Evolutionary conservation across 2,329 filamentous ascomycete genomes (phyloP).

Genomic region (Sarocladiaceae sp.): DNA sequence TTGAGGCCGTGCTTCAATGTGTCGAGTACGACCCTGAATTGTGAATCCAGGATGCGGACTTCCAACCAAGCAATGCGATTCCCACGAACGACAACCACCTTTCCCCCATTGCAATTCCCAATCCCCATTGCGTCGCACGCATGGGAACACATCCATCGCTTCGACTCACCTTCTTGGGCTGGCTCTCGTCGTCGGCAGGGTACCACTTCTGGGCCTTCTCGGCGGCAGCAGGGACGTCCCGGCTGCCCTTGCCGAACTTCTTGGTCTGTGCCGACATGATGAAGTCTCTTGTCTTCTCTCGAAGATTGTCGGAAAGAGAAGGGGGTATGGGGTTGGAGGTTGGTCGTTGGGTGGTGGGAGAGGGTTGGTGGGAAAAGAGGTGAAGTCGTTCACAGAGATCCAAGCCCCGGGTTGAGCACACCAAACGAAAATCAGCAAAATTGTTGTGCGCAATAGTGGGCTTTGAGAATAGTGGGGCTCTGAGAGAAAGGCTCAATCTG

Average conservation of each 20-base stretch:
- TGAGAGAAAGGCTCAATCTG: too few species aligned
- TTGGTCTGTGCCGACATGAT: conserved; percentile 76
- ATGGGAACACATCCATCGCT: too few species aligned
- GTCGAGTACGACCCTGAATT: too few species aligned
- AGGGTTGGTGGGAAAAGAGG: conserved; percentile 29
- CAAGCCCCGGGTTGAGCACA: too few species aligned
- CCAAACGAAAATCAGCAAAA: too few species aligned
- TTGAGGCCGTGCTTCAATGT: too few species aligned
- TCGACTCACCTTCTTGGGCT: conserved; percentile 92
- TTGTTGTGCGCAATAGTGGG: too few species aligned
- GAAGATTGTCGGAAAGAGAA: conserved; percentile 29
- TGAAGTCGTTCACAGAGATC: too few species aligned
- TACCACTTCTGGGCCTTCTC: conserved; percentile 99
- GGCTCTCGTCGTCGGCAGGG: conserved; percentile 83
- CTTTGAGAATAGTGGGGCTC: too few species aligned
- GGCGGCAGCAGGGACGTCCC: conserved; percentile 76
- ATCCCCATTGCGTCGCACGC: background rate
- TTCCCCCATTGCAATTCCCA: background rate
- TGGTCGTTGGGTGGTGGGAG: conserved; percentile 13
- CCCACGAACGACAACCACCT: too few species aligned
- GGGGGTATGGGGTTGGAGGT: conserved; percentile 19
- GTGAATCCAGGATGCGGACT: too few species aligned
- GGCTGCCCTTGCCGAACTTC: conserved; percentile 96
- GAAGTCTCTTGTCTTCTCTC: conserved; percentile 30
- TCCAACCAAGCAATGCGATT: too few species aligned